A percentile compares a stretch with the other conserved stretches of the same genome.
phyloP scores from a whole-genome alignment of 441 rosid species.

The Pelargonium fulgidum region DNA sequence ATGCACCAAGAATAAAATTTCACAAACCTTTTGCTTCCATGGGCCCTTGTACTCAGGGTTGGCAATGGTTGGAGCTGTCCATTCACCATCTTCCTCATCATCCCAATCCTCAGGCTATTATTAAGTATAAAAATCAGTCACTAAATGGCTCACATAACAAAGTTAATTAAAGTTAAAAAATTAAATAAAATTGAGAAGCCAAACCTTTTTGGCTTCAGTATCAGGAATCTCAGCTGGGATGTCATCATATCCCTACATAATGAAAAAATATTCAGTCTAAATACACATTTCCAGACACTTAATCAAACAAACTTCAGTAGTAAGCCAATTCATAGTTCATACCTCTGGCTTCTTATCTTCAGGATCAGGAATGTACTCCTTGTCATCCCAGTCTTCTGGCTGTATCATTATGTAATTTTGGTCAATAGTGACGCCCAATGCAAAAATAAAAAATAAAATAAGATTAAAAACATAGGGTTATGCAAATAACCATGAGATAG shows the following conservation, averaged over 20 bases:
- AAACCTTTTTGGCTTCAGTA: conserved; percentile 76
- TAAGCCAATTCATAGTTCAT: not conserved
- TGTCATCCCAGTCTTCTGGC: conserved; percentile 98
- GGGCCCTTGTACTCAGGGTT: conserved; percentile 93
- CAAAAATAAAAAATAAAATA: not conserved
- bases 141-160: not conserved
- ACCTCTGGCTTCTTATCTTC: conserved; percentile 92
- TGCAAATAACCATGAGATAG: too few species aligned
- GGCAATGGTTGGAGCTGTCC: conserved; percentile 75
- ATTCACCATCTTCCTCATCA: conserved; percentile 94
- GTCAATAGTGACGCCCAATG: not conserved
- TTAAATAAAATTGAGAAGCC: not conserved
- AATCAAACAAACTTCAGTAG: not conserved
- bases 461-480: too few species aligned
- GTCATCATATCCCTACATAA: conserved; percentile 69
- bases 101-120: conserved; percentile 92
- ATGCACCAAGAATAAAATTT: not conserved
- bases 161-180: not conserved
- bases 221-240: conserved; percentile 84
- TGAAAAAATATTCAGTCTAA: not conserved
- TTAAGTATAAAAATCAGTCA: conserved; percentile 9
- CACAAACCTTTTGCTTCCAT: conserved; percentile 78
- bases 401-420: conserved; percentile 23
- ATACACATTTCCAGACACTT: not conserved
- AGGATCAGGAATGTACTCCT: conserved; percentile 81